Evolutionary conservation across 2,329 filamentous ascomycete genomes (phyloP).

Genomic region (Parastagonospora avenae): DNA sequence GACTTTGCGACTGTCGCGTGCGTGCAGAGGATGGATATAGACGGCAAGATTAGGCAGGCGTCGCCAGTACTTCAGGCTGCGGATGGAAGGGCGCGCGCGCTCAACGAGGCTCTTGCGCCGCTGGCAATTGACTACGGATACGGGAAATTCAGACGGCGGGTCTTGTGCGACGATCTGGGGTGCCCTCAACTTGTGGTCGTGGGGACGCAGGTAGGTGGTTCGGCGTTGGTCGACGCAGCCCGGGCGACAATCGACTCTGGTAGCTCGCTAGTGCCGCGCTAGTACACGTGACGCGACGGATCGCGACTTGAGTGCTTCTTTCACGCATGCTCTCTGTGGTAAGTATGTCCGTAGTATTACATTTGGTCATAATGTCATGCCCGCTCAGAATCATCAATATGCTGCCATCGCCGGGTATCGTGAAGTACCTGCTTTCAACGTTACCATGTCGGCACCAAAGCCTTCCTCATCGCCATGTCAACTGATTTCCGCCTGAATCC

Average conservation of each 20-base stretch:
- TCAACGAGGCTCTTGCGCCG: slow-evolving; percentile 32
- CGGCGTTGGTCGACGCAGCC: slow-evolving; percentile 24
- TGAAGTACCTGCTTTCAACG: not conserved
- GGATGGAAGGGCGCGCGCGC: slow-evolving; percentile 27
- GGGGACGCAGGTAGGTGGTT: slow-evolving; percentile 31
- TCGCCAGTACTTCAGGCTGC: slow-evolving; percentile 37
- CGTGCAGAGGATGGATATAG: slow-evolving; percentile 20
- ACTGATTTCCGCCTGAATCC: slow-evolving; percentile 52
- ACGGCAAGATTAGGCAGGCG: slow-evolving; percentile 28
- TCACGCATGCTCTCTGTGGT: not conserved
- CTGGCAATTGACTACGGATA: slow-evolving; percentile 27
- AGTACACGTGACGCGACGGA: slow-evolving; percentile 1
- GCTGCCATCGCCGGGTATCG: not conserved
- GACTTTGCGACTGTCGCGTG: slow-evolving; percentile 26
- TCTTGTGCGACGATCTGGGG: slow-evolving; percentile 39
- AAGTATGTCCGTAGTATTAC: not conserved
- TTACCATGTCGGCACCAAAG: slow-evolving; percentile 35
- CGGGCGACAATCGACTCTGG: slow-evolving; percentile 16
- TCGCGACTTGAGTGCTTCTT: not conserved
- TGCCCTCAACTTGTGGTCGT: slow-evolving; percentile 39
- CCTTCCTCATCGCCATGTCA: slow-evolving; percentile 46
- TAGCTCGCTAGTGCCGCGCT: slow-evolving; percentile 10
- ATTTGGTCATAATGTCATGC: not conserved
- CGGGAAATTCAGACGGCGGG: slow-evolving; percentile 25
- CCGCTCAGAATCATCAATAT: not conserved